Percentiles rank a stretch among this genome's conserved stretches.
These are phyloP conservation scores for Tetrapyrgos nigripes DNA, from an alignment of 1,284 basidiomycete genomes.

Conservation along the genomic window DNA sequence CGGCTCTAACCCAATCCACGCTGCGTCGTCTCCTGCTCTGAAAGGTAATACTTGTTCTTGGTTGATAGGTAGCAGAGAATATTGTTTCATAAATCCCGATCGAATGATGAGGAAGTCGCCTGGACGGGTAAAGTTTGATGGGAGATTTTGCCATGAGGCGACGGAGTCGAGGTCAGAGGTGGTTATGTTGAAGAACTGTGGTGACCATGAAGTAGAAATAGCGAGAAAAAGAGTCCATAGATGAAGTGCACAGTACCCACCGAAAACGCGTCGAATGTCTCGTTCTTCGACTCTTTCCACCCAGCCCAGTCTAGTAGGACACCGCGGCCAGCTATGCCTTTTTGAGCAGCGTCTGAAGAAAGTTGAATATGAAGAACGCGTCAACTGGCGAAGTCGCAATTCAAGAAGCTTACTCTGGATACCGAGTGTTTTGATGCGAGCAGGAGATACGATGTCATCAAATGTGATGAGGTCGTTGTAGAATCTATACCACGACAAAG, in stretches of 20 bases:
- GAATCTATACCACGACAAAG: slow-evolving; percentile 17
- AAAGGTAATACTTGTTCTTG: slow-evolving; percentile 13
- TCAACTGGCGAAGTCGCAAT: no score
- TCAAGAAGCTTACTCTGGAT: slow-evolving; percentile 16
- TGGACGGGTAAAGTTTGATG: slow-evolving; percentile 8
- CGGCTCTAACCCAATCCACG: slow-evolving; percentile 13
- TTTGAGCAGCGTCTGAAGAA: slow-evolving; percentile 8
- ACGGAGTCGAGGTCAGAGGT: slow-evolving; percentile 11
- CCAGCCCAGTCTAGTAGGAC: slow-evolving; percentile 7
- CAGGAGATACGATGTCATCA: slow-evolving; percentile 9
- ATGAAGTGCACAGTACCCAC: not conserved
- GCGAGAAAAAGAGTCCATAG: no score
- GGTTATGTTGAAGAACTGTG: slow-evolving; percentile 1
- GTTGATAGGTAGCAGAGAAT: slow-evolving; percentile 7
- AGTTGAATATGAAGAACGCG: not conserved
- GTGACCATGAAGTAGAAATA: not conserved
- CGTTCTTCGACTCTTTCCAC: slow-evolving; percentile 8
- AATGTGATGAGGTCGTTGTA: slow-evolving; percentile 20
- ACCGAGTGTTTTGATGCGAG: slow-evolving; percentile 9
- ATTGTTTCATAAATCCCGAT: slow-evolving; percentile 18
- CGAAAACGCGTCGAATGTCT: slow-evolving; percentile 5
- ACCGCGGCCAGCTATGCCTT: slow-evolving; percentile 16
- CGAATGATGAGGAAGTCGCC: slow-evolving; percentile 21
- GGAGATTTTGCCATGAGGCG: slow-evolving; percentile 16
- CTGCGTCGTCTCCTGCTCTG: not conserved